Evolutionary conservation across 2,329 filamentous ascomycete genomes (phyloP).

Genomic region (Colletotrichum sp.): DNA sequence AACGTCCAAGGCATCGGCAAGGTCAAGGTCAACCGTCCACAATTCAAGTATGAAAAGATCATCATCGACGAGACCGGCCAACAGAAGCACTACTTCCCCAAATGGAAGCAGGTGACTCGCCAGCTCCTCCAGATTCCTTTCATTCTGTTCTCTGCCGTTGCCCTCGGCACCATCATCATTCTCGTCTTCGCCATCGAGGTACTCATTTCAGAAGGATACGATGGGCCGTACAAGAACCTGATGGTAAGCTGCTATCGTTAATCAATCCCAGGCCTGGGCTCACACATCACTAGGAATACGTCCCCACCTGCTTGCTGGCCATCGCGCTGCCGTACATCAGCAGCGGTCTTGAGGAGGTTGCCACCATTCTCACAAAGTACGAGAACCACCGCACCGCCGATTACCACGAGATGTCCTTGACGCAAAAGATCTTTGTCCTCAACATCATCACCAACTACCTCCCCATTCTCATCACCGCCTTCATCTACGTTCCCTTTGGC

Average conservation of each 20-base stretch:
- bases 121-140: constrained; percentile 76
- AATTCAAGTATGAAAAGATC: constrained; percentile 69
- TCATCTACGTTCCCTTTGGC: constrained; percentile 80
- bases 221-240: constrained; percentile 69
- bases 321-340: constrained; percentile 70
- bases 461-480: constrained; percentile 77
- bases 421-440: constrained; percentile 77
- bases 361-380: constrained; percentile 68
- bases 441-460: constrained; percentile 84
- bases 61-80: constrained; percentile 69
- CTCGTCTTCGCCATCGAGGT: constrained; percentile 76
- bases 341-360: constrained; percentile 65
- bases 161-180: constrained; percentile 71
- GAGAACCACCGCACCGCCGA: constrained; percentile 80
- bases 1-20: constrained; percentile 70
- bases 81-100: constrained; percentile 65
- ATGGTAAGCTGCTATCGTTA: constrained; percentile 52
- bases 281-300: constrained; percentile 60
- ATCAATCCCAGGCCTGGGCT: neutral
- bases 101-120: constrained; percentile 66
- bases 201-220: constrained; percentile 76
- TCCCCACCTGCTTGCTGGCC: constrained; percentile 75
- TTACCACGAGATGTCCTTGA: constrained; percentile 71
- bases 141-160: constrained; percentile 60
- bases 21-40: constrained; percentile 68